Base-by-base conservation (phyloP, 257 asterid genomes). In the Cinchona pubescens region DNA sequence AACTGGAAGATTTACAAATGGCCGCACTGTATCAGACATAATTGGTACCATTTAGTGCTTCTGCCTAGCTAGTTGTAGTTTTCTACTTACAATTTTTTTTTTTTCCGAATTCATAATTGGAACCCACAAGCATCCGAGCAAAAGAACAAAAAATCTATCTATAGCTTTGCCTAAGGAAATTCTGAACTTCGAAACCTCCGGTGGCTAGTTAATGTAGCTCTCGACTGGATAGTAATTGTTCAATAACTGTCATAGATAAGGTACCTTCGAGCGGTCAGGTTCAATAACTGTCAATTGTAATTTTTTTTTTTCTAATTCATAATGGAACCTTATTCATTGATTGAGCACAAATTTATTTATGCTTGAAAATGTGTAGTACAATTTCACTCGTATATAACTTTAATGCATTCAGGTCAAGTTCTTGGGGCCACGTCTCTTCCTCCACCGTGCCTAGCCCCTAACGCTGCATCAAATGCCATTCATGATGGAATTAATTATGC, bases 401-500 rank as follows among this genome's bases (percentile, higher is more conserved):
- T 12, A 25, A 58, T 68, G 35, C 34, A 68, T 37, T 55, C 53
- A 85, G 90, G 87, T 72, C 78, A 86, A 83, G 81, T 83, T 14
- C 76, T 88, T 18, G 91, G 61, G 88, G 84, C 65, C 48, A 82
- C 77, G 43, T 81, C 93, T 60, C 85, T 73, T 74, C 87, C 90
- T 53, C 86, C 88, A 8, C 92, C 92, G 1, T 88, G 76, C 73
- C 72, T 86, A 7, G 80, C 86, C 60, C 89, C 89, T 40, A 43
- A 83, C 76, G 70, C 84, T 16, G 78, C 78, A 30, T 60, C 80
- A 10, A 69, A 73, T 48, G 84, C 85, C 55, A 76, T 85, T 19
- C 81, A 77, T 42, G 56, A 43, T 43, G 91, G 93, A 75, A 77
- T 85, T 34, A 86, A 88, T 70, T 88, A 86, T 79, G 93, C 89